These are phyloP conservation scores for Microcera coccophila DNA, from an alignment of 2,329 filamentous ascomycete species.

Conservation along the genomic window DNA sequence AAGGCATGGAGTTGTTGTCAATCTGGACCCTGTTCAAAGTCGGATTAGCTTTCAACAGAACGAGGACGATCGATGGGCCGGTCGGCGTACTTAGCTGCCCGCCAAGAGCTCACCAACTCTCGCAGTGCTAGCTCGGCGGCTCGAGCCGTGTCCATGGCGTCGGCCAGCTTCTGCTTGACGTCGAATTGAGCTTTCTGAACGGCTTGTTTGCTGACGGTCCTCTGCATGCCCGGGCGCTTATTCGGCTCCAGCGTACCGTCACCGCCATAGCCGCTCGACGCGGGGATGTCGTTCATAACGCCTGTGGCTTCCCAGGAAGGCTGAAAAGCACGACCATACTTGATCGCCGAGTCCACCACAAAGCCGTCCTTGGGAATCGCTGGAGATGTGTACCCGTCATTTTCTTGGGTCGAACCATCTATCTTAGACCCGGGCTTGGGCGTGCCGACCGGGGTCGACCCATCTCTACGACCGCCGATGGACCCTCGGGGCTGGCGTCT, in stretches of 20 bases:
- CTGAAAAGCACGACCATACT: conserved; percentile 50
- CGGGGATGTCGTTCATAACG: conserved; percentile 69
- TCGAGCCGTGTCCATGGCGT: conserved; percentile 72
- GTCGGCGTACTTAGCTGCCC: conserved; percentile 70
- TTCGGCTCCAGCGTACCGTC: conserved; percentile 34
- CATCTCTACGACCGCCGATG: conserved; percentile 52
- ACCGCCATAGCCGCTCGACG: conserved; percentile 32
- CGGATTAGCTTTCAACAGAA: conserved; percentile 10
- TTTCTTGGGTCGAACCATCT: conserved; percentile 39
- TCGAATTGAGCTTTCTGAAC: conserved; percentile 61
- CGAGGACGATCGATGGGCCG: neutral
- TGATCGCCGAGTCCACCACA: conserved; percentile 45
- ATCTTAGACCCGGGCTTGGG: conserved; percentile 41
- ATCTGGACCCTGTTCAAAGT: conserved; percentile 46
- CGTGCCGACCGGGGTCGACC: conserved; percentile 55
- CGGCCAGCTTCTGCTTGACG: conserved; percentile 58
- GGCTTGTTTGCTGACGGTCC: conserved; percentile 48
- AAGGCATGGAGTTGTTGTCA: conserved; percentile 54
- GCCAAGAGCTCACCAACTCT: conserved; percentile 76
- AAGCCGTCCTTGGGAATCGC: conserved; percentile 41
- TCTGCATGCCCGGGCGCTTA: conserved; percentile 36
- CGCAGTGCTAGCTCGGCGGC: conserved; percentile 81
- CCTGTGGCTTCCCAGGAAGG: conserved; percentile 73
- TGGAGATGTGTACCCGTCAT: conserved; percentile 35
- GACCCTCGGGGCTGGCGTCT: conserved; percentile 73